Base-by-base conservation (phyloP, 1,284 basidiomycete genomes). In the Leccinum pallidistipes region DNA sequence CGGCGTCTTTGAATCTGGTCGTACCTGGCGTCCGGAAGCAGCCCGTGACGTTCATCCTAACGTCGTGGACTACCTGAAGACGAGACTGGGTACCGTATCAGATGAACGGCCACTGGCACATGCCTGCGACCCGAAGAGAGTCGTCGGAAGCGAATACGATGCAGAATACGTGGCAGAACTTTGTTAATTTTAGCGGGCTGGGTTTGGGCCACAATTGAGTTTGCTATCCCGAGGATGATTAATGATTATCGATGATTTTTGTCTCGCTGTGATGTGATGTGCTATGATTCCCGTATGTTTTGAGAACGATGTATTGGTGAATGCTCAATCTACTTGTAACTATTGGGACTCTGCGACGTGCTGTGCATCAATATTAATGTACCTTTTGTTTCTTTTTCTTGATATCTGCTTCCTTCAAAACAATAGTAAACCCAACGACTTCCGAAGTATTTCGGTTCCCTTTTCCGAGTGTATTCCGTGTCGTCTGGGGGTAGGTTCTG, bases 11-110 rank as follows among this genome's bases (percentile, higher is more conserved):
- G 55, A 86, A 88, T 66, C 89, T 88, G 1, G 80, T 90, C 12
- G 83, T 87, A 14, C 86, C 85, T 86, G 8, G 69, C 78, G 21
- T 69, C 78, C 18, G 79, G 78, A 56, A 70, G 69, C 40, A 77
- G 78, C 50, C 76, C 21, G 21, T 21, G 21, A 72, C 5, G 77
- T 86, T 21, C 83, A 88, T 65, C 84, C 85, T 3, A 83, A 74
- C 31, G 81, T 91, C 5, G 76, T 86, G 58, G 85, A 88, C 64
- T 91, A 91, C 67, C 74, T 91, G 59, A 80, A 81, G 47, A 85
- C 29, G 73, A 72, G 64, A 78, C 76, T 43, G 71, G 69, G 5
- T 71, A 74, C 49, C 61, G 21, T 21, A 73, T 49, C 77, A 80
- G 6, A 64, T 75, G 63, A 77, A 77, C 38, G 73, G 71, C 2